Evolutionary conservation across 2,329 filamentous ascomycete genomes (phyloP).

Genomic region (Myotisia sp.): DNA sequence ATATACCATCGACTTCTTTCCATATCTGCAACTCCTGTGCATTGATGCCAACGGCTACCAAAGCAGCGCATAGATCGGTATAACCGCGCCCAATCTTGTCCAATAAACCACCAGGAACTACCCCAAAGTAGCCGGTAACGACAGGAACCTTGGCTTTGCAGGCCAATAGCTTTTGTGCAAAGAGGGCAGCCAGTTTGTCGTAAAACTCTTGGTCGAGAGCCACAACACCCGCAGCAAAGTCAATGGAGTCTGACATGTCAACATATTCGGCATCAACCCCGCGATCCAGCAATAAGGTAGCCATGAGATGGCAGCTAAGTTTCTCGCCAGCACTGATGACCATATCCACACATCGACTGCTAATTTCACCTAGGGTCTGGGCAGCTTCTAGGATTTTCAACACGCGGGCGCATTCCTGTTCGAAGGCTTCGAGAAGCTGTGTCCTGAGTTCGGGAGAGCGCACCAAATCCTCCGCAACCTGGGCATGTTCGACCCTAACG

Average conservation of each 20-base stretch:
- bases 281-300: slow-evolving; percentile 63
- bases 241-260: slow-evolving; percentile 70
- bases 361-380: slow-evolving; percentile 52
- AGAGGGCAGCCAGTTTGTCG: slow-evolving; percentile 44
- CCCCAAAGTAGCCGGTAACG: slow-evolving; percentile 87
- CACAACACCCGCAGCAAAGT: slow-evolving; percentile 41
- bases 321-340: slow-evolving; percentile 95
- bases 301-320: slow-evolving; percentile 83
- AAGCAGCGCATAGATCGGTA: slow-evolving; percentile 85
- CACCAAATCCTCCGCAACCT: slow-evolving; percentile 53
- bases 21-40: slow-evolving; percentile 89
- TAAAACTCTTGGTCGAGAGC: slow-evolving; percentile 58
- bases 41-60: slow-evolving; percentile 76
- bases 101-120: slow-evolving; percentile 77
- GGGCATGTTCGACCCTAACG: slow-evolving; percentile 69
- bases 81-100: slow-evolving; percentile 90
- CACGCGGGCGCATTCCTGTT: slow-evolving; percentile 66
- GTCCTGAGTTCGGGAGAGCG: slow-evolving; percentile 42
- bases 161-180: slow-evolving; percentile 49
- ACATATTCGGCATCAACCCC: slow-evolving; percentile 79
- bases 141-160: slow-evolving; percentile 59
- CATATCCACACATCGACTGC: slow-evolving; percentile 64
- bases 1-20: slow-evolving; percentile 98
- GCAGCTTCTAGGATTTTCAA: slow-evolving; percentile 57
- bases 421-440: slow-evolving; percentile 51